Base-by-base conservation (phyloP, 139 green algal genomes). In the Tetradesmus lagerheimii region DNA sequence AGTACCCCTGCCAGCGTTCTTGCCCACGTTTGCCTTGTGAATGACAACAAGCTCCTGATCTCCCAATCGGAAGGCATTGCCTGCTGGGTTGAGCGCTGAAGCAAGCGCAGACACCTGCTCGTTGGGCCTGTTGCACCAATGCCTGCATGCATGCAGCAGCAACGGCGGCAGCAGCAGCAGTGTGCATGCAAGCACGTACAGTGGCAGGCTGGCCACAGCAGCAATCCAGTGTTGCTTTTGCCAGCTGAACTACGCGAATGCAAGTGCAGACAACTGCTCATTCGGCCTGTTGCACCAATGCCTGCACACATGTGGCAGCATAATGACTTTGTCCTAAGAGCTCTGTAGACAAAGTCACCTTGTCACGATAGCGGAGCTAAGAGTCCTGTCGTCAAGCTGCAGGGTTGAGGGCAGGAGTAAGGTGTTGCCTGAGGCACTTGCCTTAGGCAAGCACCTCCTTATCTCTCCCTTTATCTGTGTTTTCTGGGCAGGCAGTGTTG, bases 231-330 rank as follows among this genome's bases (percentile, higher is more conserved):
- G n/a, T n/a, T n/a, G n/a, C n/a, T n/a, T n/a, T n/a, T n/a, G n/a
- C n/a, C n/a, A n/a, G n/a, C n/a, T n/a, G n/a, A n/a, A n/a, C n/a
- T n/a, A n/a, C n/a, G n/a, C n/a, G n/a, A n/a, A n/a, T n/a, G n/a
- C 89, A 14, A 18, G 45, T 12, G 71, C 76, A 37, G 77, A 23
- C 2, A 90, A 57, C 18, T 34, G 53, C 1, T 77, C 84, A 11
- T n/a, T 23, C 18, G 89, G 89, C 25, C 37, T 84, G 89, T 90
- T 90, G 67, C 75, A 86, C 88, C 89, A 93, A 88, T 90, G 92
- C 84, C 91, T 93, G 86, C 47, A 57, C n/a, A n/a, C n/a, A n/a
- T n/a, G n/a, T n/a, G n/a, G n/a, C n/a, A n/a, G n/a, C n/a, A n/a
- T n/a, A n/a, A n/a, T n/a, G n/a, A n/a, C n/a, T n/a, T n/a, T n/a